Conservation (phyloP, 176 grass and related monocot species). For the Aegilops longissima region DNA sequence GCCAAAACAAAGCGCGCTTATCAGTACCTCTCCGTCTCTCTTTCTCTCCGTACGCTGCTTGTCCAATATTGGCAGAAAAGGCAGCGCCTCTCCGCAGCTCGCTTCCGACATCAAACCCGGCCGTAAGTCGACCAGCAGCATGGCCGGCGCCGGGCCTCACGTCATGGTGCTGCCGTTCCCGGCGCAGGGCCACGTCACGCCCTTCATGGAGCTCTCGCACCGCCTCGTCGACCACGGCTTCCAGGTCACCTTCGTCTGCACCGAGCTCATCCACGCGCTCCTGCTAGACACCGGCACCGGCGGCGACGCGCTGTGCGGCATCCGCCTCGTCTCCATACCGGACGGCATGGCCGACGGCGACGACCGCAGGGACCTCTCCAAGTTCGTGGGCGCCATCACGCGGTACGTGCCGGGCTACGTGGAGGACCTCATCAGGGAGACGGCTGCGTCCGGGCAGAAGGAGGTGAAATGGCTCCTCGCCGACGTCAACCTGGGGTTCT, state of each 20-base stretch:
- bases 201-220: slow-evolving; percentile 79
- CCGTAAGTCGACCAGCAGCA: not conserved
- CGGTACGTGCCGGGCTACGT: slow-evolving; percentile 31
- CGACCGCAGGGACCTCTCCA: slow-evolving; percentile 61
- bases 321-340: slow-evolving; percentile 57
- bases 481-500: slow-evolving; percentile 60
- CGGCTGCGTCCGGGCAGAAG: not conserved
- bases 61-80: no score
- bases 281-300: slow-evolving; percentile 10
- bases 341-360: slow-evolving; percentile 62
- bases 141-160: slow-evolving; percentile 34
- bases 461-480: slow-evolving; percentile 48
- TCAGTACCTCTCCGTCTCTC: not conserved
- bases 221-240: slow-evolving; percentile 30
- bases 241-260: slow-evolving; percentile 81
- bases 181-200: slow-evolving; percentile 68
- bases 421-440: slow-evolving; percentile 33
- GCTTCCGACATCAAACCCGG: no score
- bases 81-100: no score
- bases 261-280: slow-evolving; percentile 54
- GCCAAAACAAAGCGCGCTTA: not conserved
- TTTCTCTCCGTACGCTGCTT: no score
- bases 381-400: slow-evolving; percentile 39
- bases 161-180: slow-evolving; percentile 66
- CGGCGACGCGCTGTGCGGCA: slow-evolving; percentile 22